These are phyloP conservation scores for Cokeromyces recurvatus DNA, from an alignment of 371 early-diverging fungal genomes.

Conservation along the genomic window DNA sequence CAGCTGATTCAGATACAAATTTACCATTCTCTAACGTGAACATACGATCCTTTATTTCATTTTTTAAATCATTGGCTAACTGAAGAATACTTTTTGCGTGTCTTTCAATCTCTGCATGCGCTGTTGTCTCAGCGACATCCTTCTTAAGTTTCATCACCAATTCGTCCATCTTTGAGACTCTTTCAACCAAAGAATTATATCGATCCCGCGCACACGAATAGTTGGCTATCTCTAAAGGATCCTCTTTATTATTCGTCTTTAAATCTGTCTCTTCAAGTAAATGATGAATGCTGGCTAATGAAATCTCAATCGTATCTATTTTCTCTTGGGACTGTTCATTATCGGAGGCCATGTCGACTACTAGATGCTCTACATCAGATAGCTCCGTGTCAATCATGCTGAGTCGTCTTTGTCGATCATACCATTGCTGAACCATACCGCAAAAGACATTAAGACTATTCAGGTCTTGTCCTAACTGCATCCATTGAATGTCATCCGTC, in stretches of 20 bases:
- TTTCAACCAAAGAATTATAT: too few relatives aligned
- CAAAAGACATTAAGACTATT: constrained; percentile 20
- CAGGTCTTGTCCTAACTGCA: constrained; percentile 20
- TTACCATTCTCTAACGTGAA: constrained; percentile 12
- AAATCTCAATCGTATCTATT: constrained; percentile 9
- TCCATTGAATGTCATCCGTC: constrained; percentile 37
- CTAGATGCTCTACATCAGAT: constrained; percentile 23
- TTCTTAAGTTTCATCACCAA: too few relatives aligned
- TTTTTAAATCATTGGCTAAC: too few relatives aligned
- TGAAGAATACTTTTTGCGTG: too few relatives aligned
- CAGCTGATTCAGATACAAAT: constrained; percentile 18
- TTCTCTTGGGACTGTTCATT: background rate
- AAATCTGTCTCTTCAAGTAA: too few relatives aligned
- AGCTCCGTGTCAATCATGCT: constrained; percentile 21
- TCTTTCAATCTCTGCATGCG: too few relatives aligned
- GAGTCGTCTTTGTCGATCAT: constrained; percentile 30
- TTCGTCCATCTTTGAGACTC: too few relatives aligned
- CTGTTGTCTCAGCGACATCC: too few relatives aligned
- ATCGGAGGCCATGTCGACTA: constrained; percentile 12
- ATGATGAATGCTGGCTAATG: constrained; percentile 8
- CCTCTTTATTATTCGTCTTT: constrained; percentile 25
- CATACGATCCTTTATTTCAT: constrained; percentile 26
- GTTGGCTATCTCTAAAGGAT: constrained; percentile 40
- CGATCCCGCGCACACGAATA: constrained; percentile 42
- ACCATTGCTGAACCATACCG: constrained; percentile 32